Conservation (phyloP, 345 rosid species). For the Camelina neglecta region DNA sequence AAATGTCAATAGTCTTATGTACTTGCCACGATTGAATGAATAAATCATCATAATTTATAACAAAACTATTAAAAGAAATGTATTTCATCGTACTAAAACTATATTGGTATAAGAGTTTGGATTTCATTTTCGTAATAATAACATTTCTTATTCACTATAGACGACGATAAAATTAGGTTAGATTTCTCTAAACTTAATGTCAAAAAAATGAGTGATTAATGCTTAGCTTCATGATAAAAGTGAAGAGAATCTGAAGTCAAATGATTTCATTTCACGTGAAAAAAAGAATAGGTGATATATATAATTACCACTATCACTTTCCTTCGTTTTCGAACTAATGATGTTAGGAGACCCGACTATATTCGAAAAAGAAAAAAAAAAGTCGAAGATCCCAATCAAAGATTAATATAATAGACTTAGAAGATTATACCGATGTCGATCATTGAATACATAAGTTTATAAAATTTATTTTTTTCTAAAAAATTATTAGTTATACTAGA, state of each 20-base stretch:
- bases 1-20: background rate
- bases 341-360: background rate
- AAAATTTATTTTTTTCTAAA: too few relatives aligned
- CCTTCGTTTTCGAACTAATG: background rate
- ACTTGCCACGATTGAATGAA: background rate
- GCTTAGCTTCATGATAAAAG: background rate
- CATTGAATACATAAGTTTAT: too few relatives aligned
- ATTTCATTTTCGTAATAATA: background rate
- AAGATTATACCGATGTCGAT: too few relatives aligned
- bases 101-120: background rate
- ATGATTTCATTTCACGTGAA: slow-evolving; percentile 4
- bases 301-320: background rate
- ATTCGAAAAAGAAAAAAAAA: background rate
- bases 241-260: background rate
- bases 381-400: background rate
- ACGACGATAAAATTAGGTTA: background rate
- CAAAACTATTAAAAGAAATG: background rate
- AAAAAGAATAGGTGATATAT: background rate
- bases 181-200: background rate
- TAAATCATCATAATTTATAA: background rate
- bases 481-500: too few relatives aligned
- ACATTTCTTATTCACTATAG: background rate
- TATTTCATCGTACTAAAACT: background rate
- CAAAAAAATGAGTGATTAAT: background rate
- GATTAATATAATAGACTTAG: too few relatives aligned